Base-by-base conservation (phyloP, 1,284 basidiomycete species). In the Microbotryomycetes sp. region DNA sequence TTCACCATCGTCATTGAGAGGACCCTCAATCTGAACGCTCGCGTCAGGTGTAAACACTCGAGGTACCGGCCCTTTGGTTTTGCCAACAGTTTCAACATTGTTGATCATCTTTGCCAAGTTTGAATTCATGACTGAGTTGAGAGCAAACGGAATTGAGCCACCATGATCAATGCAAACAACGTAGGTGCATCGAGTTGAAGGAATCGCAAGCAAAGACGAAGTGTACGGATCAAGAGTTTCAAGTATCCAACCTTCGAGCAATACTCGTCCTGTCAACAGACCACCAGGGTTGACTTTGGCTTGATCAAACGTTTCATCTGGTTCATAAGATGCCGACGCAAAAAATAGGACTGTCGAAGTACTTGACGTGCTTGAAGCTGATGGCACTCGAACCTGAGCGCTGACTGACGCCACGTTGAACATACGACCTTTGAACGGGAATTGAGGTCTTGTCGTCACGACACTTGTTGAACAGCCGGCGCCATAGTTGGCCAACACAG, bases 201-300 rank as follows among this genome's bases (percentile, higher is more conserved):
- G 94, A 50, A 98, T 97, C 16, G 89, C 84, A 74, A 93, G 94
- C 70, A 91, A 92, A 75, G 96, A 92, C 63, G 88, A 86, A 49
- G 90, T 90, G 74, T 98, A 98, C 0, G 96, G 94, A 74, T 98
- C 94, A 49, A 98, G 81, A 1, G 93, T 97, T 78, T 99, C 92
- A 68, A 97, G 77, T 49, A 97, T 86, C 96, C 96, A 99, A 0
- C 89, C 94, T 70, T 97, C 92, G 3, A 99, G 79, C 65, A 90
- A 86, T 49, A 93, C 80, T 23, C 87, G 84, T 0, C 92, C 93
- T 9, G 89, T 78, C 0, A 91, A 89, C 15, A 92, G 79, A 0
- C 66, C 74, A 54, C 83, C 82, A 0, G 89, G 81, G 73, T 98
- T 97, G 76, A 91, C 86, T 73, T 90, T 92, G 16, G 76, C 72